Evolutionary conservation across 768 basidiomycete genomes (phyloP).

Genomic region (Xerocomellus intermedius): DNA sequence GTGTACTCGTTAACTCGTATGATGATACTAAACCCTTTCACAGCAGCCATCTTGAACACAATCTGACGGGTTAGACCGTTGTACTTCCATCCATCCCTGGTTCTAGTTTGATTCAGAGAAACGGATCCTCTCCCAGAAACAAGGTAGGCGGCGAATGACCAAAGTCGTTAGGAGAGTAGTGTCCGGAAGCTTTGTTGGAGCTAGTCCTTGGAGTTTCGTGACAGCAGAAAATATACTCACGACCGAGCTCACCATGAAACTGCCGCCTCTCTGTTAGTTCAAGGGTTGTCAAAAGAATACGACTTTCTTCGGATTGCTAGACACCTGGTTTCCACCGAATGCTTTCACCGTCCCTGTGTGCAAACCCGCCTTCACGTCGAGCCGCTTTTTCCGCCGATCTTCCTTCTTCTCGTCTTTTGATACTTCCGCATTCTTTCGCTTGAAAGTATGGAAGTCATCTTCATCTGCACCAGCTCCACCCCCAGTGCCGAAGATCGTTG

Average conservation of each 20-base stretch:
- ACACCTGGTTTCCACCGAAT: constrained; percentile 28
- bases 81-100: neutral
- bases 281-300: constrained; percentile 41
- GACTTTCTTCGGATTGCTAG: constrained; percentile 41
- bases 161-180: neutral
- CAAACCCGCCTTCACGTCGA: constrained; percentile 44
- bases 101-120: neutral
- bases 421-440: constrained; percentile 59
- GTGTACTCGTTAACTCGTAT: too few relatives aligned
- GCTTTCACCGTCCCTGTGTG: constrained; percentile 41
- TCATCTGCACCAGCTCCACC: constrained; percentile 80
- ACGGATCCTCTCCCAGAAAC: neutral
- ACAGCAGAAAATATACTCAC: neutral
- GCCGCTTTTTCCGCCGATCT: constrained; percentile 40
- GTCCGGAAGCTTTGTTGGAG: neutral
- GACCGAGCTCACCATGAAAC: neutral
- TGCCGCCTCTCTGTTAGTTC: neutral
- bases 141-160: neutral
- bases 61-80: neutral
- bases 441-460: constrained; percentile 88
- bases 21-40: too few relatives aligned
- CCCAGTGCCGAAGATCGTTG: constrained; percentile 32
- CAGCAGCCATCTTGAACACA: too few relatives aligned
- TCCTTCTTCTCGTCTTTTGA: constrained; percentile 57
- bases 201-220: neutral